Evolutionary conservation across 192 early-diverging fungal species (phyloP).

Genomic region (Lobosporangium transversale): DNA sequence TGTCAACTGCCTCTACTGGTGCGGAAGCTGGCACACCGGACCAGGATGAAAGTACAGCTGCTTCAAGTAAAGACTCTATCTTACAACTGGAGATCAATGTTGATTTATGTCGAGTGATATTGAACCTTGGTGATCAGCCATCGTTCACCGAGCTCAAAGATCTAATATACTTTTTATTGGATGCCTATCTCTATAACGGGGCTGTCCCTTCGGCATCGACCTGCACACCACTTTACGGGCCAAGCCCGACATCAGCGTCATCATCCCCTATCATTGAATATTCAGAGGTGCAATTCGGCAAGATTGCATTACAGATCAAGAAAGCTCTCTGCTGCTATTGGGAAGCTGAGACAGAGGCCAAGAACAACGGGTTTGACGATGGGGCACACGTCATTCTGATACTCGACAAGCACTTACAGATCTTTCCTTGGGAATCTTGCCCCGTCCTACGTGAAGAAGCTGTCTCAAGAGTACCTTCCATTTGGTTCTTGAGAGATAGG

Average conservation of each 20-base stretch:
- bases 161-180: conserved; percentile 73
- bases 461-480: conserved; percentile 83
- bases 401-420: conserved; percentile 85
- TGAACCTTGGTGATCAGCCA: conserved; percentile 64
- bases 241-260: not conserved
- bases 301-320: conserved; percentile 33
- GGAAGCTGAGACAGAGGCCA: conserved; percentile 15
- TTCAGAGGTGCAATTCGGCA: conserved; percentile 20
- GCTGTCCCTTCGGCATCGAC: conserved; percentile 2
- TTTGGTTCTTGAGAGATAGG: conserved; percentile 75
- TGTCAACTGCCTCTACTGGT: conserved; percentile 2
- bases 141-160: conserved; percentile 72
- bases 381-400: conserved; percentile 81
- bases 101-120: conserved; percentile 62
- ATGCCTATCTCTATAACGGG: conserved; percentile 64
- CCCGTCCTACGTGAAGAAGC: conserved; percentile 75
- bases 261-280: conserved; percentile 21
- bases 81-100: conserved; percentile 65
- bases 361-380: conserved; percentile 49
- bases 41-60: conserved; percentile 1
- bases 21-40: conserved; percentile 8
- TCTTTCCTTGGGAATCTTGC: conserved; percentile 91
- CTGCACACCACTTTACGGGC: not conserved
- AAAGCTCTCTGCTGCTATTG: conserved; percentile 32
- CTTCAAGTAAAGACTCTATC: conserved; percentile 26